phyloP scores from a whole-genome alignment of 2,329 filamentous ascomycete species.

The Leptographium lundbergii region DNA sequence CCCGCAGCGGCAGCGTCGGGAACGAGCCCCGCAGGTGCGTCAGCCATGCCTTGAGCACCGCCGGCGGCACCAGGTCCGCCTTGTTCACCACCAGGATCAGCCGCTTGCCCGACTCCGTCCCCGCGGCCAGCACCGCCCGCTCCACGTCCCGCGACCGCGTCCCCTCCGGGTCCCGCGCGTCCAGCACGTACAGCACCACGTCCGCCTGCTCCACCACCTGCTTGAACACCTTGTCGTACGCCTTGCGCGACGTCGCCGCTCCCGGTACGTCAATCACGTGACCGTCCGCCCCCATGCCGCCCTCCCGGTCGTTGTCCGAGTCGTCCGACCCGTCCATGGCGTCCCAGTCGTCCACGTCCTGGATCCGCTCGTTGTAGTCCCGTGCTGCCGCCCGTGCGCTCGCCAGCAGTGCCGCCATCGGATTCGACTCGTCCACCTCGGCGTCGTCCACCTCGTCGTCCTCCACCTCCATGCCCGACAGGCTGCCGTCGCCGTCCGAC shows the following conservation, averaged over 20 bases:
- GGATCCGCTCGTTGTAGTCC: constrained; percentile 56
- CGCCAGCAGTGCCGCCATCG: constrained; percentile 82
- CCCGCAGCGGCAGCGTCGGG: constrained; percentile 79
- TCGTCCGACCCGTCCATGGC: constrained; percentile 39
- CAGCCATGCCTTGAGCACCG: constrained; percentile 76
- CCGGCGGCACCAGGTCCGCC: constrained; percentile 77
- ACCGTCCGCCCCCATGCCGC: constrained; percentile 35
- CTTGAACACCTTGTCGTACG: constrained; percentile 95
- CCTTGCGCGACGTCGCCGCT: constrained; percentile 58
- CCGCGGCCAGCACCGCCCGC: constrained; percentile 80
- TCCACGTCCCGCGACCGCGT: constrained; percentile 86
- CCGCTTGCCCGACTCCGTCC: constrained; percentile 53
- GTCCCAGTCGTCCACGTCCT: constrained; percentile 22
- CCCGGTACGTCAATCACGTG: constrained; percentile 37
- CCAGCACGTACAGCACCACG: constrained; percentile 84
- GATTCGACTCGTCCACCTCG: constrained; percentile 60
- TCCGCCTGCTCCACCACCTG: constrained; percentile 80
- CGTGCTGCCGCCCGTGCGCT: constrained; percentile 69
- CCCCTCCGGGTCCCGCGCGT: constrained; percentile 82
- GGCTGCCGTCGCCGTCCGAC: constrained; percentile 43
- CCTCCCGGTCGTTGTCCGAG: constrained; percentile 29
- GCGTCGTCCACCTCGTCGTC: constrained; percentile 45
- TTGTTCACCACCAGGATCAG: constrained; percentile 91
- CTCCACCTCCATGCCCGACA: constrained; percentile 29
- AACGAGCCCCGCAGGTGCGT: constrained; percentile 76